These are phyloP conservation scores for Pachysandra terminalis DNA, from an alignment of 164 flowering plant genomes.

Conservation along the genomic window DNA sequence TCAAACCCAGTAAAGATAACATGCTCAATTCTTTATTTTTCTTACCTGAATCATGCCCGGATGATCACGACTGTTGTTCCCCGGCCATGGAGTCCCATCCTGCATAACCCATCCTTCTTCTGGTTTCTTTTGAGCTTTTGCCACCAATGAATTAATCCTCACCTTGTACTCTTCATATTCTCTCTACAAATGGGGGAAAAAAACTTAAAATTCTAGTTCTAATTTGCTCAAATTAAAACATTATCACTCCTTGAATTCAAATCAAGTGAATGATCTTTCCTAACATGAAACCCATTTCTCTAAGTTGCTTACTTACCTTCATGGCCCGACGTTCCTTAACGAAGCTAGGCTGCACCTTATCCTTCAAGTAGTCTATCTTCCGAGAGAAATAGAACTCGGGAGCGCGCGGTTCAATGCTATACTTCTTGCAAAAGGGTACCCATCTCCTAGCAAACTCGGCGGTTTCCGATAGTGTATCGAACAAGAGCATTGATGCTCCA, in stretches of 20 bases:
- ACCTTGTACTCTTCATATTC: constrained; percentile 90
- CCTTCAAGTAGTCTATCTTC: constrained; percentile 64
- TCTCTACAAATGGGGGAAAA: constrained; percentile 38
- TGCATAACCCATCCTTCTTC: constrained; percentile 96
- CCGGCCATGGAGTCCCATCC: constrained; percentile 89
- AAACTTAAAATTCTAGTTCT: not conserved
- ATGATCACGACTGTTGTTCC: constrained; percentile 83
- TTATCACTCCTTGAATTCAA: not conserved
- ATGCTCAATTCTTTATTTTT: no score
- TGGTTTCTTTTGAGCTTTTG: constrained; percentile 74
- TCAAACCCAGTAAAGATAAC: no score
- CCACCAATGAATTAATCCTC: constrained; percentile 73
- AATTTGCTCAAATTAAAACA: not conserved
- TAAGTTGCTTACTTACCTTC: constrained; percentile 33
- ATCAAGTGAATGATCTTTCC: not conserved
- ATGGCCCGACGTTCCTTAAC: constrained; percentile 68
- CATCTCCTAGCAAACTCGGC: constrained; percentile 62
- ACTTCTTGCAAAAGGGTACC: constrained; percentile 89
- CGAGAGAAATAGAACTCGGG: constrained; percentile 60
- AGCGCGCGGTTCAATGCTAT: constrained; percentile 50
- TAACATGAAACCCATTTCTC: not conserved
- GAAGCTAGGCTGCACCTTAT: constrained; percentile 57
- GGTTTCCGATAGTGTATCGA: constrained; percentile 53
- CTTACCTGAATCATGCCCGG: constrained; percentile 87
- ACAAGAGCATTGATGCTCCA: constrained; percentile 66